phyloP scores from a whole-genome alignment of 192 early-diverging fungal genomes.

The Coemansia sp. region DNA sequence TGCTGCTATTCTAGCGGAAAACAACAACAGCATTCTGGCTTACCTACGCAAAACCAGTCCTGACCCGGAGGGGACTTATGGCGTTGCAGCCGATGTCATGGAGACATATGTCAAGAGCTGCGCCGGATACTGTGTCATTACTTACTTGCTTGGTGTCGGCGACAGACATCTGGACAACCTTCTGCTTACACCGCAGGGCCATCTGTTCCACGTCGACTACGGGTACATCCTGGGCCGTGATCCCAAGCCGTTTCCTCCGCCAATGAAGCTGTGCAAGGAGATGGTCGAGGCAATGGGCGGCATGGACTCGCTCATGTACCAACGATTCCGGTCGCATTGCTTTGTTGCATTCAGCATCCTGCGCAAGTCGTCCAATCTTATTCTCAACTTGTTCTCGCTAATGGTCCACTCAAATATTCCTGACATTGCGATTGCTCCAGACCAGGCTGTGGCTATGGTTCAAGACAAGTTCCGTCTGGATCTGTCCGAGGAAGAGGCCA shows the following conservation, averaged over 20 bases:
- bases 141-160: conserved; percentile 95
- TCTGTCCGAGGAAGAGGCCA: conserved; percentile 89
- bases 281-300: conserved; percentile 99
- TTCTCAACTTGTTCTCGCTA: conserved; percentile 94
- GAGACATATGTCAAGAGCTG: conserved; percentile 95
- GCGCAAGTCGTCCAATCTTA: conserved; percentile 90
- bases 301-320: conserved; percentile 80
- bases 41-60: conserved; percentile 78
- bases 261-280: conserved; percentile 99
- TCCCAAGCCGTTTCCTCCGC: conserved; percentile 99
- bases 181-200: conserved; percentile 81
- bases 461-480: conserved; percentile 95
- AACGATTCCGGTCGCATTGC: conserved; percentile 89
- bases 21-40: conserved; percentile 75
- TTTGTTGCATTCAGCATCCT: conserved; percentile 94
- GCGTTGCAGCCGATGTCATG: conserved; percentile 75
- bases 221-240: conserved; percentile 98
- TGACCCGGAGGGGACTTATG: conserved; percentile 62
- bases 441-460: conserved; percentile 95
- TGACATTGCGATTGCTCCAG: conserved; percentile 97
- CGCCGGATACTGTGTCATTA: conserved; percentile 99
- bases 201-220: conserved; percentile 97
- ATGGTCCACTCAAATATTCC: conserved; percentile 98
- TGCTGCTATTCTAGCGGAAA: conserved; percentile 84
- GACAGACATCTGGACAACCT: conserved; percentile 98